Evolutionary conservation across 75 land plant species (phyloP).

Genomic region (Adiantum capillusveneris): DNA sequence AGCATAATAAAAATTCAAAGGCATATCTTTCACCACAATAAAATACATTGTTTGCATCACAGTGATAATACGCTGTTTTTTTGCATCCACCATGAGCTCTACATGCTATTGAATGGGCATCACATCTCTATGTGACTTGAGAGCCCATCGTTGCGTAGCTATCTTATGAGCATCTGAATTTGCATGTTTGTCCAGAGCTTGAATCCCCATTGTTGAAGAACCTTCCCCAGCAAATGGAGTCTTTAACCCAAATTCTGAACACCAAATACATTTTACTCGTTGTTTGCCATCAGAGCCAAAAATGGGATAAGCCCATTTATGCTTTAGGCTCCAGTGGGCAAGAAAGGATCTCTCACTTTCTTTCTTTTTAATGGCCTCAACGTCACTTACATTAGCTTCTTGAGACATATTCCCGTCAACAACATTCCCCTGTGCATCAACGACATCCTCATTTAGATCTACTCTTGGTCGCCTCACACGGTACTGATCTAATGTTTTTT

Average conservation of each 20-base stretch:
- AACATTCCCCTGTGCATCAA: too few species aligned
- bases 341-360: too few species aligned
- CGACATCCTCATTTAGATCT: too few species aligned
- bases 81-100: conserved; percentile 3
- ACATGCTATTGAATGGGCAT: conserved; percentile 1
- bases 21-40: neutral
- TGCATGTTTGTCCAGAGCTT: neutral
- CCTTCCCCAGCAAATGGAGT: neutral
- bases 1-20: neutral
- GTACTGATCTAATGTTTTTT: too few species aligned
- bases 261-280: neutral
- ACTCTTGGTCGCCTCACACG: too few species aligned
- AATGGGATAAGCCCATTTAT: neutral
- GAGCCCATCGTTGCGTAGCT: neutral
- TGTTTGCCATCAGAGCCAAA: neutral
- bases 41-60: neutral
- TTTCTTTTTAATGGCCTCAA: too few species aligned
- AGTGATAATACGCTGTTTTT: neutral
- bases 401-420: too few species aligned
- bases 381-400: too few species aligned
- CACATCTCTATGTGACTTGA: neutral
- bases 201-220: neutral
- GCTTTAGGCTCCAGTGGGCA: neutral
- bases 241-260: neutral
- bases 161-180: neutral